These are phyloP conservation scores for Exophiala sideris DNA, from an alignment of 2,329 filamentous ascomycete species.

Conservation along the genomic window DNA sequence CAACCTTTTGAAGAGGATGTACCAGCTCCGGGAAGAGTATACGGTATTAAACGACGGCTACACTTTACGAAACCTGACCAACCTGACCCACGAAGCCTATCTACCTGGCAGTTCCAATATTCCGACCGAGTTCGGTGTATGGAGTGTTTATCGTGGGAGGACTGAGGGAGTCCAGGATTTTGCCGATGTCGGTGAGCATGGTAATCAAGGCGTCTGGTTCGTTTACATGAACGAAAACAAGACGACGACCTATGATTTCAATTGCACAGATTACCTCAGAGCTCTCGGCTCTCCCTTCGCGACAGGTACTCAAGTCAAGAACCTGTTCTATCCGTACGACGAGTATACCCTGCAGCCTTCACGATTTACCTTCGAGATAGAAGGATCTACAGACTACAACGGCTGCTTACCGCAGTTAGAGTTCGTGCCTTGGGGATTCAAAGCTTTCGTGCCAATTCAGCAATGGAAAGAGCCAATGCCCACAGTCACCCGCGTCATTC, in stretches of 20 bases:
- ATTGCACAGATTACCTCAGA: constrained; percentile 49
- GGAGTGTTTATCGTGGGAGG: constrained; percentile 55
- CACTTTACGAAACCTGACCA: constrained; percentile 54
- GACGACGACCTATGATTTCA: constrained; percentile 54
- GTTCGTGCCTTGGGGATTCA: constrained; percentile 56
- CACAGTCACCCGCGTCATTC: constrained; percentile 58
- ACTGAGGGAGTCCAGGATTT: constrained; percentile 53
- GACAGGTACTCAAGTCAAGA: constrained; percentile 55
- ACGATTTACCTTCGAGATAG: constrained; percentile 43
- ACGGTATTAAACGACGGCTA: constrained; percentile 60
- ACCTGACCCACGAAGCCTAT: constrained; percentile 50
- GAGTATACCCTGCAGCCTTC: constrained; percentile 50
- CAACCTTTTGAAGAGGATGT: constrained; percentile 61
- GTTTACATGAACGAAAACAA: constrained; percentile 47
- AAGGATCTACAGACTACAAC: constrained; percentile 46
- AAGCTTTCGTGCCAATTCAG: constrained; percentile 55
- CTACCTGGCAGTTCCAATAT: constrained; percentile 53
- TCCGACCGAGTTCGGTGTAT: constrained; percentile 58
- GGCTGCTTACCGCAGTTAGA: constrained; percentile 56
- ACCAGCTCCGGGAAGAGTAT: constrained; percentile 55
- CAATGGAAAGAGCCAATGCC: constrained; percentile 52
- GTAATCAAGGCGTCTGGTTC: constrained; percentile 43
- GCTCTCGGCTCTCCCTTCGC: constrained; percentile 49
- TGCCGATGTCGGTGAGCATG: constrained; percentile 25
- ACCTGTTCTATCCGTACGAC: constrained; percentile 62